These are phyloP conservation scores for Wallacemonas sp. DNA, from an alignment of 208 protist genomes.

Conservation along the genomic window DNA sequence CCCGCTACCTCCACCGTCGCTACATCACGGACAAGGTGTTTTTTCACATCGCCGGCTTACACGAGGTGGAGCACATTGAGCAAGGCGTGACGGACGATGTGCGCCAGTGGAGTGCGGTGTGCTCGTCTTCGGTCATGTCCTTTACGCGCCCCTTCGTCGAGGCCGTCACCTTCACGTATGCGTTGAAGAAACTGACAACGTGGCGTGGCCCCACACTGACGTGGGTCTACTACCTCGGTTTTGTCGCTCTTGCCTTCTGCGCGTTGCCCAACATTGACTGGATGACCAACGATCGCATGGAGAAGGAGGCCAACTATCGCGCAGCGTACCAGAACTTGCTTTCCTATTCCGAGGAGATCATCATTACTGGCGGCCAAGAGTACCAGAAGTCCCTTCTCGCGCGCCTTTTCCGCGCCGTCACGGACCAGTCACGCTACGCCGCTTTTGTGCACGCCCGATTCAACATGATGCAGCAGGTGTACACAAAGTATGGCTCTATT, in stretches of 20 bases:
- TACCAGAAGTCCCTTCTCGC: constrained; percentile 44
- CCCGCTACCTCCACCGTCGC: constrained; percentile 45
- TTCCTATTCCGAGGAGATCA: constrained; percentile 63
- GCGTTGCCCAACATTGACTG: constrained; percentile 46
- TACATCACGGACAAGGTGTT: constrained; percentile 72
- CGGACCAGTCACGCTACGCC: constrained; percentile 45
- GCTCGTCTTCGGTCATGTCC: constrained; percentile 35
- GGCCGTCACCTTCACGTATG: constrained; percentile 48
- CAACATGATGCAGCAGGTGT: constrained; percentile 46
- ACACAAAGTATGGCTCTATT: constrained; percentile 60
- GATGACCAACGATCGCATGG: constrained; percentile 44
- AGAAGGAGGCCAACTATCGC: constrained; percentile 47
- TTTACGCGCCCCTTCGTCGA: constrained; percentile 58
- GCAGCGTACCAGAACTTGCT: constrained; percentile 47
- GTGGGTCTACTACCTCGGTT: constrained; percentile 46
- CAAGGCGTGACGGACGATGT: constrained; percentile 74
- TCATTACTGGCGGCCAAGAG: constrained; percentile 38
- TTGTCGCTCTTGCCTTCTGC: constrained; percentile 23
- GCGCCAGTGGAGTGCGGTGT: constrained; percentile 32
- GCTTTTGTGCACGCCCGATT: constrained; percentile 56
- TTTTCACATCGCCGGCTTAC: constrained; percentile 54
- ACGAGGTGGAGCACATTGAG: constrained; percentile 56
- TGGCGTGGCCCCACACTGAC: constrained; percentile 25
- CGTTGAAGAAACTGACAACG: constrained; percentile 32
- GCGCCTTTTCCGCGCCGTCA: constrained; percentile 38